phyloP scores from a whole-genome alignment of 345 rosid genomes.

The Acer campestre region DNA sequence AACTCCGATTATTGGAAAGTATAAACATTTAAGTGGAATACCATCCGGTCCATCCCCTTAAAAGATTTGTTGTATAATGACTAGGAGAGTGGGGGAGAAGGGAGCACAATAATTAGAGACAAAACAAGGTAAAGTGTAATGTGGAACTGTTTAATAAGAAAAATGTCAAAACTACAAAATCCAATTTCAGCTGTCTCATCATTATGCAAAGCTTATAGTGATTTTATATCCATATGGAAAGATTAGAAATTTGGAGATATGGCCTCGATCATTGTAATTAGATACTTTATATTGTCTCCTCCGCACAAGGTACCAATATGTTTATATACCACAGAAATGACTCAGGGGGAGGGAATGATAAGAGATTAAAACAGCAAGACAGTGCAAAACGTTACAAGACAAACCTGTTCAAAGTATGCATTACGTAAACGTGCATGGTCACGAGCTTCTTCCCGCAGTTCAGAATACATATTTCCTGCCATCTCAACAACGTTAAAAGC shows the following conservation, averaged over 20 bases:
- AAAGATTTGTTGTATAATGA: neutral
- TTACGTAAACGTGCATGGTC: slow-evolving; percentile 91
- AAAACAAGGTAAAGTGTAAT: neutral
- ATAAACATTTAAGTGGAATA: neutral
- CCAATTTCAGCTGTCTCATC: neutral
- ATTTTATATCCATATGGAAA: neutral
- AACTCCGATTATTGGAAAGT: neutral
- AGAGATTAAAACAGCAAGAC: neutral
- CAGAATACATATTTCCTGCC: slow-evolving; percentile 84
- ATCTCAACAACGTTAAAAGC: slow-evolving; percentile 56
- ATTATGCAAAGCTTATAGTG: neutral
- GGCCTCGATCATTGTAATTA: neutral
- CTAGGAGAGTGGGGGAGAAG: neutral
- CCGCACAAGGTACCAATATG: neutral
- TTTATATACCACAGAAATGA: neutral
- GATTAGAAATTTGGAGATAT: neutral
- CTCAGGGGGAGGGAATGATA: neutral
- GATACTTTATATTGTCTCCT: neutral
- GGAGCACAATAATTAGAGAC: neutral
- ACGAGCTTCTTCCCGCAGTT: slow-evolving; percentile 90
- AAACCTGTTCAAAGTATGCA: slow-evolving; percentile 90
- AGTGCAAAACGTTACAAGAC: slow-evolving; percentile 17
- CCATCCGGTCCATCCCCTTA: neutral
- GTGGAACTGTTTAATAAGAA: neutral
- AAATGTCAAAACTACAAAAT: neutral